Percentiles rank a stretch among this genome's conserved stretches.
Evolutionary conservation across 352 stramenopile species (phyloP).

Genomic region (Thalassiosira mediterranea): DNA sequence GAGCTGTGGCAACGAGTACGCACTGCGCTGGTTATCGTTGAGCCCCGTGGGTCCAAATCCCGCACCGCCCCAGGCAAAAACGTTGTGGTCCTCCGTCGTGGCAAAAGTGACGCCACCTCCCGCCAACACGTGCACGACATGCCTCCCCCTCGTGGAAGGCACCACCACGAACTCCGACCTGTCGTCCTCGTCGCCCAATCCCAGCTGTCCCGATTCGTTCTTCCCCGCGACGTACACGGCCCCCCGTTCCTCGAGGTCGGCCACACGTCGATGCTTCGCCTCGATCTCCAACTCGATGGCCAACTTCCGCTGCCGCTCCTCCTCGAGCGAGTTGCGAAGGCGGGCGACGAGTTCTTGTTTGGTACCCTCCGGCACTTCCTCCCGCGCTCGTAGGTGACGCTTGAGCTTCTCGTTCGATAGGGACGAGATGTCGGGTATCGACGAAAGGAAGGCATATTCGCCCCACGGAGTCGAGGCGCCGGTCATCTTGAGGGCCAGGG

Average conservation of each 20-base stretch:
- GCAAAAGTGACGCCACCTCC: slow-evolving; percentile 63
- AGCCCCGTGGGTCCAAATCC: slow-evolving; percentile 56
- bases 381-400: slow-evolving; percentile 61
- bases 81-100: slow-evolving; percentile 70
- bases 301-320: slow-evolving; percentile 54
- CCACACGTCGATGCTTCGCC: slow-evolving; percentile 62
- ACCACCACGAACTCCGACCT: slow-evolving; percentile 62
- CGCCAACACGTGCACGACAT: slow-evolving; percentile 54
- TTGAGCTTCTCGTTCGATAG: slow-evolving; percentile 66
- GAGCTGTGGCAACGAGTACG: slow-evolving; percentile 61
- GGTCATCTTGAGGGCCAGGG: background rate
- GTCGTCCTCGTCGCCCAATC: slow-evolving; percentile 61
- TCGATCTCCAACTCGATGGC: slow-evolving; percentile 64
- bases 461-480: slow-evolving; percentile 4
- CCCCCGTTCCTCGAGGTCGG: slow-evolving; percentile 69
- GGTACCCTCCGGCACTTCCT: slow-evolving; percentile 56
- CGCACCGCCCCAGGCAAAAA: slow-evolving; percentile 70
- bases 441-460: background rate
- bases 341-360: slow-evolving; percentile 63
- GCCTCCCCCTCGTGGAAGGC: slow-evolving; percentile 50
- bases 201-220: slow-evolving; percentile 65
- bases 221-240: slow-evolving; percentile 58
- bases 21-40: slow-evolving; percentile 19
- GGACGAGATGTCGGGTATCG: slow-evolving; percentile 43
- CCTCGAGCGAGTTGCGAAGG: slow-evolving; percentile 57